phyloP scores from a whole-genome alignment of 192 early-diverging fungal species.

The Lobosporangium transversale region DNA sequence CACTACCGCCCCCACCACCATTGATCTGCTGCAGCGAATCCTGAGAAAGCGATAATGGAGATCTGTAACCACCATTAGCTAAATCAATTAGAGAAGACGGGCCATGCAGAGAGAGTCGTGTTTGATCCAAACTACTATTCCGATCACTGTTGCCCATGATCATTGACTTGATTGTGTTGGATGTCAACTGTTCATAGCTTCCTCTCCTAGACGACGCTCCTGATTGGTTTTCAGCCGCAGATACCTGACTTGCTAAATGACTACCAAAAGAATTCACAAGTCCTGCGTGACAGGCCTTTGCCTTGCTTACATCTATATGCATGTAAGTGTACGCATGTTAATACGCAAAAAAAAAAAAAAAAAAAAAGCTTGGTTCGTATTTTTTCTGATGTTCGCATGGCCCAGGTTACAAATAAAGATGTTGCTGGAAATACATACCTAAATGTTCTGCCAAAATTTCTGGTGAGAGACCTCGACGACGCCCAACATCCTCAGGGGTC shows the following conservation, averaged over 20 bases:
- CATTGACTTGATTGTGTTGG: conserved; percentile 36
- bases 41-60: conserved; percentile 16
- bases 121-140: conserved; percentile 20
- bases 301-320: conserved; percentile 25
- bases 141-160: conserved; percentile 21
- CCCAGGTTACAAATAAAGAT: neutral
- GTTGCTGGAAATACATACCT: conserved; percentile 3
- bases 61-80: conserved; percentile 9
- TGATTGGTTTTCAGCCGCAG: conserved; percentile 16
- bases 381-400: too few relatives aligned
- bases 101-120: conserved; percentile 19
- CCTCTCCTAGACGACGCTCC: conserved; percentile 32
- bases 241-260: conserved; percentile 20
- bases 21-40: conserved; percentile 12
- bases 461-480: conserved; percentile 17
- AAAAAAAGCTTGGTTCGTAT: neutral
- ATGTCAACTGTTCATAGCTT: conserved; percentile 33
- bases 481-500: conserved; percentile 42
- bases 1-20: neutral
- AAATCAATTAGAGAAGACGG: conserved; percentile 7
- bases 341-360: conserved; percentile 1
- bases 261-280: conserved; percentile 20
- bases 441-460: conserved; percentile 31
- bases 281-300: conserved; percentile 26
- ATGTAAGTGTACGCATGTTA: neutral